Evolutionary conservation across 495 filamentous ascomycete genomes (phyloP), one percentile per base, ranked within the genome.

Genomic region (Cryomyces antarcticus): DNA sequence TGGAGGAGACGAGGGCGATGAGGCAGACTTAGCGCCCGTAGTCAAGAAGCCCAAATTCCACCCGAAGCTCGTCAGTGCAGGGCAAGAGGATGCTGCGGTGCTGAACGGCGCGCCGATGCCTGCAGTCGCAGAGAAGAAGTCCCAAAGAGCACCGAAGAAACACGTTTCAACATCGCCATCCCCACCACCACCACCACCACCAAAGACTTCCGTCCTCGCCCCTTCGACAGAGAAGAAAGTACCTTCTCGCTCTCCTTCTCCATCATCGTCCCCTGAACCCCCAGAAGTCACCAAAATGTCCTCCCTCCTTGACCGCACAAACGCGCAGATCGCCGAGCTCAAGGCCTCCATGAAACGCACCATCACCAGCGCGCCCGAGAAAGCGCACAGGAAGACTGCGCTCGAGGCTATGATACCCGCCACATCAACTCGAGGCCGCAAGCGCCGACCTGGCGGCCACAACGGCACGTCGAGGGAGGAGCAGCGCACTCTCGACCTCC

Each of bases 261-360:
- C 46, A 13, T 46, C 53, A 0, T 36, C 46, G 13, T 47, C 48
- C 42, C 38, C 42, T n/a, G 62, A 72, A 47, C 48, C 54, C 6
- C 46, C 52, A 34, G 54, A 51, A 36, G 43, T 57, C 29, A 50
- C 53, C 38, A 72, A 72, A 44, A 70, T 75, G 30, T 78, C 81
- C 27, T 60, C 54, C 6, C 66, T 82, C 0, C 60, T 86, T 5
- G 77, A 80, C n/a, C 66, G 72, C 47, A 88, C 85, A 5, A 93
- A 96, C 49, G 84, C 84, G 13, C 79, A 95, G 53, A 94, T 96
- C 48, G 87, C 81, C 7, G 77, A 77, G 9, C 60, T 97, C 33
- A 94, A 89, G 60, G 81, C 82, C 12, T 93, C 84, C 1, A 92
- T 96, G 82, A 88, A 79, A 52, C 77, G 92, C 29, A 82, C 70